These are phyloP conservation scores for Talaromyces sp. DNA, from an alignment of 2,329 filamentous ascomycete genomes.

Conservation along the genomic window DNA sequence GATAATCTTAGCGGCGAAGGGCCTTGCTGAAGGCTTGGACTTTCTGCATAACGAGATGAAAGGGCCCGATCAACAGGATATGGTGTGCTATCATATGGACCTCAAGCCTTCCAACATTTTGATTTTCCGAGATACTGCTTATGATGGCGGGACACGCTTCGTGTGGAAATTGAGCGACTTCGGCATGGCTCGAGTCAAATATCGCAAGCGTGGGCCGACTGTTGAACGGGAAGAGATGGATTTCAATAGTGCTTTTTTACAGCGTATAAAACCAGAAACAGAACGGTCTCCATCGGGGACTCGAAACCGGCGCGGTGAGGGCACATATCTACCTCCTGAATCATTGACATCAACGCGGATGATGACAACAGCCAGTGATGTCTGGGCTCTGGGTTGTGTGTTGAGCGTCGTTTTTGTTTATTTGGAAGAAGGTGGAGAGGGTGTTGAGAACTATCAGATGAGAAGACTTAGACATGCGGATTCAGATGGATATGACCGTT, in stretches of 20 bases:
- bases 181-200: conserved; percentile 40
- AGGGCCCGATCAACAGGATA: conserved; percentile 25
- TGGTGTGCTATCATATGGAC: conserved; percentile 44
- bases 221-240: conserved; percentile 25
- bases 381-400: conserved; percentile 44
- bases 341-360: conserved; percentile 22
- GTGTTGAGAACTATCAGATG: conserved; percentile 23
- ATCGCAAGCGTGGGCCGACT: conserved; percentile 24
- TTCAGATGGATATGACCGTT: conserved; percentile 22
- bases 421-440: conserved; percentile 30
- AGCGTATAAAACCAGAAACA: conserved; percentile 19
- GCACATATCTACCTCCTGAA: conserved; percentile 41
- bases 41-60: conserved; percentile 39
- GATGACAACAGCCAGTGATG: conserved; percentile 37
- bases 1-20: conserved; percentile 29
- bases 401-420: conserved; percentile 40
- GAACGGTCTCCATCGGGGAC: conserved; percentile 20
- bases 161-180: conserved; percentile 45
- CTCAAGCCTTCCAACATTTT: conserved; percentile 41
- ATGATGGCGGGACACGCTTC: conserved; percentile 21
- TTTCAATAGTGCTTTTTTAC: conserved; percentile 28
- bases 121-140: conserved; percentile 21
- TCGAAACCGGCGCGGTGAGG: conserved; percentile 30
- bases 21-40: conserved; percentile 34
- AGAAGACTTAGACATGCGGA: conserved; percentile 24